A percentile compares a stretch with the other conserved stretches of the same genome.
Evolutionary conservation across 1,139 yeast species (phyloP).

Genomic region (Saccharomyces hybrid): DNA sequence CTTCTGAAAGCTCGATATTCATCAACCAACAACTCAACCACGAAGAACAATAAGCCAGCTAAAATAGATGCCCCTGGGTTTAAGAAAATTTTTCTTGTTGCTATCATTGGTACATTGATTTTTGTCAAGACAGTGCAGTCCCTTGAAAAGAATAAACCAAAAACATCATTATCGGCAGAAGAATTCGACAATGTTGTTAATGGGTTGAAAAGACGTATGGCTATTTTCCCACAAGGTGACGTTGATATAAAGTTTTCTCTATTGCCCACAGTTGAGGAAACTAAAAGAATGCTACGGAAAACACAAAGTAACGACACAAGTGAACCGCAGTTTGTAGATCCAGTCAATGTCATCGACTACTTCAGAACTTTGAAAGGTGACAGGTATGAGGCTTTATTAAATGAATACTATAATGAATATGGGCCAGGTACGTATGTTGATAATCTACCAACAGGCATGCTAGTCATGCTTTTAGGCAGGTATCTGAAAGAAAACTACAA

Average conservation of each 20-base stretch:
- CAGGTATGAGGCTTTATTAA: conserved; percentile 38
- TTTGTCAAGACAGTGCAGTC: conserved; percentile 46
- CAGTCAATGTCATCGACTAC: not conserved
- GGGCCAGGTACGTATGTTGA: conserved; percentile 25
- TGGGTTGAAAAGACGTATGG: conserved; percentile 49
- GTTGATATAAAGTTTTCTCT: conserved; percentile 12
- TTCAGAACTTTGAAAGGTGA: conserved; percentile 21
- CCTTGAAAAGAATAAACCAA: conserved; percentile 48
- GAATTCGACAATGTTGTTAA: conserved; percentile 50
- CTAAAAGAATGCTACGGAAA: not conserved
- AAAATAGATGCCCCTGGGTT: conserved; percentile 34
- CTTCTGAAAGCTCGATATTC: not conserved
- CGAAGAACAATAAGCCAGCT: not conserved
- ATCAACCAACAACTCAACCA: not conserved
- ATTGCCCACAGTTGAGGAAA: not conserved
- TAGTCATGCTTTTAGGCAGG: conserved; percentile 49
- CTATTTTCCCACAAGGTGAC: conserved; percentile 33
- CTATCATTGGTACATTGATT: conserved; percentile 44
- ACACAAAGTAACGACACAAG: not conserved
- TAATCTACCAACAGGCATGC: conserved; percentile 48
- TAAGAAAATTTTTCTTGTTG: conserved; percentile 43
- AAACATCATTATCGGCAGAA: conserved; percentile 47
- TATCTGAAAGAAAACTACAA: conserved; percentile 38
- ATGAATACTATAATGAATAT: conserved; percentile 23
- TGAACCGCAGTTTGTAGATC: conserved; percentile 4